Evolutionary conservation across 2,329 filamentous ascomycete species (phyloP), one percentile per base, ranked within the genome.

Genomic region (Didymella keratinophila): DNA sequence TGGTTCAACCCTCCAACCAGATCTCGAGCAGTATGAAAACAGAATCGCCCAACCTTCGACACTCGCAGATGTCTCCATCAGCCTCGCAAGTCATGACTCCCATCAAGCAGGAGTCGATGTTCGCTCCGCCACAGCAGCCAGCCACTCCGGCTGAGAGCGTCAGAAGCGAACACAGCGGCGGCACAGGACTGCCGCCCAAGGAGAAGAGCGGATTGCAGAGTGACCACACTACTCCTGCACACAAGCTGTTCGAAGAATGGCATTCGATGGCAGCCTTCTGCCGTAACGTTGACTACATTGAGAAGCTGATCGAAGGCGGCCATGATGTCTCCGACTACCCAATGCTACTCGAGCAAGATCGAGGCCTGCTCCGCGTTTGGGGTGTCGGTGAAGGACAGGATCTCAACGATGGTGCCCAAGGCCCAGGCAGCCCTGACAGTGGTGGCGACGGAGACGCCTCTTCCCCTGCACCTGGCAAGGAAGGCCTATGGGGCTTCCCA

Each of bases 211-310:
- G 72, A n/a, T 91, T 96, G 55, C 91, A 92, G 0, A 86, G 88
- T 27, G 91, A 96, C 65, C 94, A 98, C 71, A 96, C 92, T 0
- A 97, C 93, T 0, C 87, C 92, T n/a, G 93, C 93, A 1, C 91
- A 95, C 49, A 86, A 93, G 62, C 81, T 98, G 18, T 80, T 98
- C 78, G 82, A 71, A 78, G 83, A 61, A 72, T 97, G 71, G 87
- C 91, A 32, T 54, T 81, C 68, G 9, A 72, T 74, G 69, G 80
- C 82, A 30, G 82, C 83, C 51, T 82, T 88, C 25, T 85, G 86
- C 54, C 86, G 90, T 64, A 78, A 63, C 10, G 64, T 75, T 16
- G 66, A 68, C 6, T 64, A 65, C n/a, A 59, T 74, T 20, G 64
- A 58, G 56, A 58, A 54, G 41, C 27, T 58, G 27, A 53, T 58